Evolutionary conservation across 2,329 filamentous ascomycete species (phyloP).

Genomic region (Cryphonectria naterciae): DNA sequence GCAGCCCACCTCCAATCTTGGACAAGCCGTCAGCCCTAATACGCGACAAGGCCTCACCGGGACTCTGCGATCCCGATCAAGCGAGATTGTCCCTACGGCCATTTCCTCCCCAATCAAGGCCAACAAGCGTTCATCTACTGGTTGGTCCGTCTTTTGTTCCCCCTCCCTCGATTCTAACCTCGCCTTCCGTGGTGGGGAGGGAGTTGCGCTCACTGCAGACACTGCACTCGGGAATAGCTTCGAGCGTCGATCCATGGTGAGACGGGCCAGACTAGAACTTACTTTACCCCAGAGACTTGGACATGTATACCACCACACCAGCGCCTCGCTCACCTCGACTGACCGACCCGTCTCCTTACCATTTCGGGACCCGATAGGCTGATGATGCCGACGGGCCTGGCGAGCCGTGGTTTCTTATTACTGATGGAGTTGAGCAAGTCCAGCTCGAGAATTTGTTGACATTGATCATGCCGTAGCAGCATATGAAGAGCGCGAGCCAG

Average conservation of each 20-base stretch:
- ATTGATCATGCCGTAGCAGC: background rate
- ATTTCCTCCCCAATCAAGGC: constrained; percentile 20
- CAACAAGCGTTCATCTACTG: background rate
- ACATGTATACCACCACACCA: background rate
- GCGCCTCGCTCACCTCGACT: background rate
- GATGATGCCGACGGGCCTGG: background rate
- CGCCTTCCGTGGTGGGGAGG: background rate
- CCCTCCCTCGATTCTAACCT: background rate
- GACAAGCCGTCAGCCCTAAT: constrained; percentile 9
- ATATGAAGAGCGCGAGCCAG: background rate
- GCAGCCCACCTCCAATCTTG: background rate
- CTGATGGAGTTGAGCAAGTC: background rate
- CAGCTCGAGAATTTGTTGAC: background rate
- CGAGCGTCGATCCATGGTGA: background rate
- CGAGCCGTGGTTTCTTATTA: background rate
- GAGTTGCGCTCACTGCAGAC: background rate
- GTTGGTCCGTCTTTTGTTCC: background rate
- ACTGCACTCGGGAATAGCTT: background rate
- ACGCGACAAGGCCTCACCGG: constrained; percentile 4
- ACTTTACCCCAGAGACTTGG: background rate
- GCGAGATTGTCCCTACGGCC: constrained; percentile 3
- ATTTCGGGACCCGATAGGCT: background rate
- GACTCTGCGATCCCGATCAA: background rate
- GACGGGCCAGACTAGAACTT: background rate
- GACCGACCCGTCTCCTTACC: background rate